Evolutionary conservation across 2,329 filamentous ascomycete genomes (phyloP).

Genomic region (Fusarium sp.): DNA sequence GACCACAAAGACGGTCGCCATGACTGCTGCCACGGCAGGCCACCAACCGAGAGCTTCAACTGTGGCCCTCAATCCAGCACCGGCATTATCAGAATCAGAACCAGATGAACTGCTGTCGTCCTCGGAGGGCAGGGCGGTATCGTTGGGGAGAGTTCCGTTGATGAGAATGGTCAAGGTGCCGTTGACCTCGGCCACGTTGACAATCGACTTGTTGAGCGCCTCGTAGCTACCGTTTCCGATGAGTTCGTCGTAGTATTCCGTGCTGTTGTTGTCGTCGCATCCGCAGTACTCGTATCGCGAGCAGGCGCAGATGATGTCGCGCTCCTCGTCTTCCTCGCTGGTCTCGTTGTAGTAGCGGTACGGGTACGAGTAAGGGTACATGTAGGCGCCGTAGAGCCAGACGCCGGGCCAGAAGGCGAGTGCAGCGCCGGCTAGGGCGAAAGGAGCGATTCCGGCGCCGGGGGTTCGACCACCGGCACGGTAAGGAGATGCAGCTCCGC

Average conservation of each 20-base stretch:
- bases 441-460: slow-evolving; percentile 62
- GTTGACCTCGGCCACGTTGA: slow-evolving; percentile 68
- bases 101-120: slow-evolving; percentile 37
- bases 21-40: slow-evolving; percentile 57
- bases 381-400: slow-evolving; percentile 71
- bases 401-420: slow-evolving; percentile 70
- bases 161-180: slow-evolving; percentile 72
- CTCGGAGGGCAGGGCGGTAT: slow-evolving; percentile 60
- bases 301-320: slow-evolving; percentile 59
- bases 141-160: slow-evolving; percentile 81
- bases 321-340: slow-evolving; percentile 52
- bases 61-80: slow-evolving; percentile 45
- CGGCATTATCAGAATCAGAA: slow-evolving; percentile 36
- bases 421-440: slow-evolving; percentile 59
- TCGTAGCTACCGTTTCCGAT: slow-evolving; percentile 71
- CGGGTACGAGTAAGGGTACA: slow-evolving; percentile 59
- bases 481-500: slow-evolving; percentile 71
- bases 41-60: slow-evolving; percentile 58
- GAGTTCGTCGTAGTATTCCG: slow-evolving; percentile 67
- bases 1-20: slow-evolving; percentile 55
- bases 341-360: slow-evolving; percentile 61
- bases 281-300: slow-evolving; percentile 62
- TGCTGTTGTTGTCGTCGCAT: slow-evolving; percentile 73
- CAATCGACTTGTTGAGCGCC: slow-evolving; percentile 67
- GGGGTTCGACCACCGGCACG: slow-evolving; percentile 60